Conservation (phyloP, 345 rosid species). For the Crucihimalaya himalaica region DNA sequence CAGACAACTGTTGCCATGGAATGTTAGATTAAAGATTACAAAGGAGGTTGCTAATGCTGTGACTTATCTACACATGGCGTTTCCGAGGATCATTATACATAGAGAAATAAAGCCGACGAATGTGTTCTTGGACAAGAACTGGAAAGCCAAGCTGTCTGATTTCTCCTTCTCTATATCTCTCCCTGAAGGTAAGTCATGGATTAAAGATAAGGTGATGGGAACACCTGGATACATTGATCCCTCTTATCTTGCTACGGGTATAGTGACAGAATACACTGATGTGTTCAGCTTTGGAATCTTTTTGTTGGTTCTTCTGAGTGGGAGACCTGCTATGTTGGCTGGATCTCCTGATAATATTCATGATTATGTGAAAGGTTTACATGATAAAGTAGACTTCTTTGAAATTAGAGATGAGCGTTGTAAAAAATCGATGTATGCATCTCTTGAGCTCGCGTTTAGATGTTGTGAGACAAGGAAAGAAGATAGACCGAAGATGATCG, state of each 20-base stretch:
- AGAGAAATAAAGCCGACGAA: slow-evolving; percentile 21
- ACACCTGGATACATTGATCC: slow-evolving; percentile 20
- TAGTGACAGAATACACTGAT: slow-evolving; percentile 17
- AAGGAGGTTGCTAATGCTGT: slow-evolving; percentile 20
- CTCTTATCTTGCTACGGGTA: background rate
- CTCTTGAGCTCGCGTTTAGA: slow-evolving; percentile 13
- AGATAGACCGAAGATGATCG: slow-evolving; percentile 21
- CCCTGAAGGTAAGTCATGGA: slow-evolving; percentile 25
- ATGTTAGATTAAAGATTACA: slow-evolving; percentile 8
- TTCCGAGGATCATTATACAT: slow-evolving; percentile 16
- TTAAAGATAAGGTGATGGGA: slow-evolving; percentile 27
- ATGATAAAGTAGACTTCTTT: slow-evolving; percentile 9
- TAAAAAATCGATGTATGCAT: slow-evolving; percentile 10
- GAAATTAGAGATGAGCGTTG: background rate
- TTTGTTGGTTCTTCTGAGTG: slow-evolving; percentile 23
- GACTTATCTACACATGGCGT: slow-evolving; percentile 27
- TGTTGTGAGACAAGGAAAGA: slow-evolving; percentile 9
- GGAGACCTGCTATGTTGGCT: background rate
- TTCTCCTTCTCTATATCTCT: slow-evolving; percentile 24
- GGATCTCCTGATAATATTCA: background rate
- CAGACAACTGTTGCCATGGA: background rate
- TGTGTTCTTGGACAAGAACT: slow-evolving; percentile 30
- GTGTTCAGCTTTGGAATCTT: slow-evolving; percentile 30
- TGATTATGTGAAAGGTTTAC: slow-evolving; percentile 16
- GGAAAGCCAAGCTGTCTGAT: slow-evolving; percentile 26